Conservation (phyloP, 2,329 filamentous ascomycete species). For the Pseudogymnoascus sp. region DNA sequence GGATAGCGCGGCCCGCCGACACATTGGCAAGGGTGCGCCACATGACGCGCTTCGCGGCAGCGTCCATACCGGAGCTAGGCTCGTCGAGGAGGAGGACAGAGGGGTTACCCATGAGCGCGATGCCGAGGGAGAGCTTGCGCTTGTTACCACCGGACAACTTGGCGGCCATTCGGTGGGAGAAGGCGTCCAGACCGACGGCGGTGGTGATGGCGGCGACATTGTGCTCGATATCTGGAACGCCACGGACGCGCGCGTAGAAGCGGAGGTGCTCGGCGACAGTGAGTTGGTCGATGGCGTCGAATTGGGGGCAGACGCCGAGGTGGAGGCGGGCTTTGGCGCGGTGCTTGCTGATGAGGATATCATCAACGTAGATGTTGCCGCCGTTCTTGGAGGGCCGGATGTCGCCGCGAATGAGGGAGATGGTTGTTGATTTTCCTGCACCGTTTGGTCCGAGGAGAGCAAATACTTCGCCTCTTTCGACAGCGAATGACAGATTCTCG, state of each 20-base stretch:
- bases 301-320: constrained; percentile 87
- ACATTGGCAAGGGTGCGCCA: constrained; percentile 76
- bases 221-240: constrained; percentile 64
- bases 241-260: constrained; percentile 81
- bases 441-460: constrained; percentile 85
- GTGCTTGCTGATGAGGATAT: constrained; percentile 63
- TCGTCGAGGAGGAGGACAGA: constrained; percentile 83
- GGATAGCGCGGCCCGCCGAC: constrained; percentile 67
- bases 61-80: constrained; percentile 81
- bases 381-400: constrained; percentile 58
- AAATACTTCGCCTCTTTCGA: constrained; percentile 75
- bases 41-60: constrained; percentile 85
- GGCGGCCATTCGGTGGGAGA: constrained; percentile 65
- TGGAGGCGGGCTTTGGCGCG: constrained; percentile 65
- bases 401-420: constrained; percentile 84
- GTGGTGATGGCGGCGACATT: constrained; percentile 73
- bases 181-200: constrained; percentile 69
- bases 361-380: constrained; percentile 77
- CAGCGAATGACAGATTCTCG: constrained; percentile 80
- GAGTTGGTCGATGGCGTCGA: constrained; percentile 84
- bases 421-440: constrained; percentile 84
- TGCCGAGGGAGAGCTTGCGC: constrained; percentile 81
- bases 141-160: constrained; percentile 87
- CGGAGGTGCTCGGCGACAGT: constrained; percentile 77
- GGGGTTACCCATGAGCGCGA: constrained; percentile 88